Percentiles rank a stretch among this genome's conserved stretches.
Evolutionary conservation across 306 rosid genomes (phyloP).

Genomic region (Prunus campanulata): DNA sequence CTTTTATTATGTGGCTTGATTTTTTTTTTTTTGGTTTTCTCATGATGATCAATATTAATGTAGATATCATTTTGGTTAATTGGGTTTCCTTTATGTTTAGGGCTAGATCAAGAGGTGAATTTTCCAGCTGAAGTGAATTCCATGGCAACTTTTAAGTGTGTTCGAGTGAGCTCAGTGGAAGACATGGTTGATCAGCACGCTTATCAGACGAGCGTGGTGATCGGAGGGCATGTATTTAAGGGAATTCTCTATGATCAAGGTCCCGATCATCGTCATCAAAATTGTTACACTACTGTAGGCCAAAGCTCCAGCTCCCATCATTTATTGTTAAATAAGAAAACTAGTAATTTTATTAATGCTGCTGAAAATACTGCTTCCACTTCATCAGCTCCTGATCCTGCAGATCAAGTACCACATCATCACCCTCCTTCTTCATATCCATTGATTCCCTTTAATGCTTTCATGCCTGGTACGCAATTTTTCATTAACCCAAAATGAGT

Average conservation of each 20-base stretch:
- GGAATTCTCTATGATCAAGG: slow-evolving; percentile 78
- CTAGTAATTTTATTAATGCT: slow-evolving; percentile 16
- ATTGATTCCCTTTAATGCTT: slow-evolving; percentile 22
- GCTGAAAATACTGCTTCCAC: slow-evolving; percentile 15
- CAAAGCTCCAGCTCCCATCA: slow-evolving; percentile 28
- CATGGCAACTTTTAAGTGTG: slow-evolving; percentile 41
- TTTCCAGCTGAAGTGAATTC: slow-evolving; percentile 47
- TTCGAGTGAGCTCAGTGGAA: slow-evolving; percentile 50
- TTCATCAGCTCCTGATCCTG: slow-evolving; percentile 11
- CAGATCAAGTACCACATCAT: not conserved
- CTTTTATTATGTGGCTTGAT: not conserved
- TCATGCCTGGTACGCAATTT: slow-evolving; percentile 48
- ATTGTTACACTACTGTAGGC: not conserved
- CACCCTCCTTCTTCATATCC: slow-evolving; percentile 30
- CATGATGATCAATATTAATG: not conserved
- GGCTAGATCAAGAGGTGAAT: slow-evolving; percentile 30
- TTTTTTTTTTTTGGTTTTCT: not conserved
- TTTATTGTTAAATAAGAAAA: not conserved
- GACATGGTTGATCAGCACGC: slow-evolving; percentile 41
- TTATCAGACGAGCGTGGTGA: slow-evolving; percentile 54
- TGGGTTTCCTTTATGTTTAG: slow-evolving; percentile 9
- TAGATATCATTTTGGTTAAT: not conserved
- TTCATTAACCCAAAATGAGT: slow-evolving; percentile 35
- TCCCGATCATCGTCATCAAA: slow-evolving; percentile 15
- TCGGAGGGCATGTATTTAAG: slow-evolving; percentile 62